Evolutionary conservation across 441 rosid species (phyloP), one percentile per base, ranked within the genome.

Genomic region (Gossypium laxum): DNA sequence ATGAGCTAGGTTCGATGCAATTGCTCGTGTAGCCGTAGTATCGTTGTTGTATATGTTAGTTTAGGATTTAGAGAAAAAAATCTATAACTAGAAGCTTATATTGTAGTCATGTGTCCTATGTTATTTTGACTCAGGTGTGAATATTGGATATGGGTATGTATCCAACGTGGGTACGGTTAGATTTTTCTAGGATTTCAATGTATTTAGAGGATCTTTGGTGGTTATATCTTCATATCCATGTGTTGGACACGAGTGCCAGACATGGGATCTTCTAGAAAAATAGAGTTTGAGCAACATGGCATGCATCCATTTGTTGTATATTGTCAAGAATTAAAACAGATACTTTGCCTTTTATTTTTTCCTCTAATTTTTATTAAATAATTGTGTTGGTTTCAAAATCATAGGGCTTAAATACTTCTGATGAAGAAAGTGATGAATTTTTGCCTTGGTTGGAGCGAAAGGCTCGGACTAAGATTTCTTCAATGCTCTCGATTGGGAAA

Each of bases 361-460:
- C 7, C 10, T 45, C 1, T 48, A 4, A 1, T 14, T 47, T 26
- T 22, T 21, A 28, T 54, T 4, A 24, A 12, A 17, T 50, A 19
- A 17, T 24, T 64, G 19, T 15, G 26, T 21, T 18, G 17, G 64
- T 45, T 7, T 58, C 19, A 58, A 26, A 58, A 24, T 26, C 63
- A 43, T 67, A 75, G 86, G 61, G 56, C 1, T 78, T 70, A 68
- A 78, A 60, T 68, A 67, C 62, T 70, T 57, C 73, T 68, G 87
- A 86, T 15, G 78, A 79, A 59, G 89, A 73, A 0, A 81, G 81
- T 72, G 73, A 59, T 55, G 87, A 75, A 54, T 89, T 92, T 80
- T 79, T 91, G 82, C 90, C 89, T 1, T 92, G 98, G 97, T 72
- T 92, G 80, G 91, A 88, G 78, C 66, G 43, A 24, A 85, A 80